Evolutionary conservation across 148 eudicot species (phyloP).

Genomic region (Pouteria glomerata): DNA sequence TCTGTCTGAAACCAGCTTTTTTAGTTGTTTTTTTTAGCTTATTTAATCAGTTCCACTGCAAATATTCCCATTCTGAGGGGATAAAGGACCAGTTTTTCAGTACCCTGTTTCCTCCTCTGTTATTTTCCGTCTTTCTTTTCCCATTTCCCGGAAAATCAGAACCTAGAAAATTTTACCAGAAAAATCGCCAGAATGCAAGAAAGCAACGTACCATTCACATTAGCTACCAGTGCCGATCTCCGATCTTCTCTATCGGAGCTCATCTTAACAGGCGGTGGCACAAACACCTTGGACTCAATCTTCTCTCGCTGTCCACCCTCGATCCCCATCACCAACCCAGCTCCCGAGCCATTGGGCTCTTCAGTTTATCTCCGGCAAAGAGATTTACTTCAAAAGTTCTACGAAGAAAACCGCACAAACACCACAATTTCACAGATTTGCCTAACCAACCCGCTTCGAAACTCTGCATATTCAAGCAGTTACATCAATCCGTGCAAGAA

Average conservation of each 20-base stretch:
- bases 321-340: conserved; percentile 15
- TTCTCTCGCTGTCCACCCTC: conserved; percentile 50
- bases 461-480: conserved; percentile 1
- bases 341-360: conserved; percentile 56
- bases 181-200: conserved; percentile 40
- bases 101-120: conserved; percentile 27
- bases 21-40: neutral
- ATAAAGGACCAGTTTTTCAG: conserved; percentile 25
- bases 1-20: neutral
- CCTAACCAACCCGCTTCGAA: conserved; percentile 6
- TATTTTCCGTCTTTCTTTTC: conserved; percentile 21
- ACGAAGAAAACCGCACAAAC: conserved; percentile 35
- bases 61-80: conserved; percentile 3
- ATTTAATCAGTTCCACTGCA: neutral
- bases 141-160: neutral
- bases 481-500: conserved; percentile 35
- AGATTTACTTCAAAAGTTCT: conserved; percentile 61
- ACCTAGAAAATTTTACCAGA: neutral
- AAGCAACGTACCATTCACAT: conserved; percentile 22
- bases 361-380: conserved; percentile 71
- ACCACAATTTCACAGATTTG: conserved; percentile 12
- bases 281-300: conserved; percentile 72
- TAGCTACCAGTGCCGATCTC: conserved; percentile 22
- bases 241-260: conserved; percentile 60
- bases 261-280: conserved; percentile 47